These are phyloP conservation scores for Zelopaecilomyces penicillatus DNA, from an alignment of 2,329 filamentous ascomycete genomes.

Conservation along the genomic window DNA sequence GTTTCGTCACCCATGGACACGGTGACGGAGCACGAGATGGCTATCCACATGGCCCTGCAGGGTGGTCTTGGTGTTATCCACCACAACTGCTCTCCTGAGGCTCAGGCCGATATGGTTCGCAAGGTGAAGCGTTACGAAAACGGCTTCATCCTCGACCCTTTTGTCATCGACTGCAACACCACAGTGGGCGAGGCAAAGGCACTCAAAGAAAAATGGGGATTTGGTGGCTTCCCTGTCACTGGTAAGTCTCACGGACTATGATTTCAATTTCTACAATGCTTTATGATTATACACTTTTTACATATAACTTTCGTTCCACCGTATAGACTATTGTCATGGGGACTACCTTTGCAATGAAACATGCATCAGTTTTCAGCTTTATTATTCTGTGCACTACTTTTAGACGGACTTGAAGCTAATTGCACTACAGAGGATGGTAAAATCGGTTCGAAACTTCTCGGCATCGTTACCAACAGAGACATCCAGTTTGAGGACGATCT, in stretches of 20 bases:
- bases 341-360: conserved; percentile 42
- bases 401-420: conserved; percentile 12
- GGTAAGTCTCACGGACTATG: conserved; percentile 53
- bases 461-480: conserved; percentile 96
- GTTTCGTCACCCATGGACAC: conserved; percentile 99
- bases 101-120: conserved; percentile 96
- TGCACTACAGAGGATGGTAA: conserved; percentile 69
- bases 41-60: conserved; percentile 89
- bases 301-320: conserved; percentile 99
- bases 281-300: conserved; percentile 72
- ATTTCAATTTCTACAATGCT: conserved; percentile 17
- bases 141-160: conserved; percentile 93
- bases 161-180: conserved; percentile 79
- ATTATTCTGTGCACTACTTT: conserved; percentile 5
- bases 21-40: conserved; percentile 98
- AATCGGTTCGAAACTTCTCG: conserved; percentile 89
- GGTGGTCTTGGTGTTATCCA: conserved; percentile 91
- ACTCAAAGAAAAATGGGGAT: conserved; percentile 96
- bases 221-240: conserved; percentile 96
- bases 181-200: conserved; percentile 87
- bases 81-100: conserved; percentile 98
- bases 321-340: conserved; percentile 83
- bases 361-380: conserved; percentile 12
- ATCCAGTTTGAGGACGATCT: conserved; percentile 87
- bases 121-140: conserved; percentile 99